Base-by-base conservation (phyloP, 371 early-diverging fungal genomes). In the Lichtheimia corymbifera region DNA sequence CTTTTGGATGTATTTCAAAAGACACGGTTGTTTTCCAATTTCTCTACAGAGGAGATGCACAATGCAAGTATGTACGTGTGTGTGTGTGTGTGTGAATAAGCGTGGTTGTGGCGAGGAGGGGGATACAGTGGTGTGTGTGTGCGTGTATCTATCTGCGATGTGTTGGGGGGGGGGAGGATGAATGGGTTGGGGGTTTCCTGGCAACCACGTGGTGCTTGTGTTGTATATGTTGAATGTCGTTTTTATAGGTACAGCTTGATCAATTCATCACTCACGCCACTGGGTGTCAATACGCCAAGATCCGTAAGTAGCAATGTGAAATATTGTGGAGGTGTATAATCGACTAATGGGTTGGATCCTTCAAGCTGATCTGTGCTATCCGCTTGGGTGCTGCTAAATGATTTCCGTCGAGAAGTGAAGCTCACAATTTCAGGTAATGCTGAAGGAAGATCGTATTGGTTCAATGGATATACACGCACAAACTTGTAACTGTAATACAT, bases 311-410 rank as follows among this genome's bases (percentile, higher is more conserved):
- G 80, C 15, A 96, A 73, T 4, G 94, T 91, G 53, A 98, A 91
- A 71, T 91, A 92, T 62, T 89, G 85, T 15, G 98, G 97, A 27
- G 97, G 97, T 14, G 98, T 97, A 73, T 97, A 97, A 74, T 98
- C 98, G 9, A 97, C 91, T 47, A 83, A 77, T 1, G 95, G 95
- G 71, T 93, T 91, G 15, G 82, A 83, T 5, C 72, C 63, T 53
- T 73, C 64, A 35, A 84, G 63, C 51, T 80, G 77, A 20, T 80
- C 75, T n/a, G 66, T 64, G 25, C 73, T 71, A 58, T 80, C 73
- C n/a, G 69, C 66, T 9, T 55, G 66, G 11, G 65, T 61, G 30
- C 54, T 64, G 27, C 59, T 57, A 15, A 63, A 61, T 12, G 64
- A 61, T 44, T 80, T 76, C 55, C 73, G 64, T 54, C 77, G 66